phyloP scores from a whole-genome alignment of 106 monocot species.

The Dioscorea alata region DNA sequence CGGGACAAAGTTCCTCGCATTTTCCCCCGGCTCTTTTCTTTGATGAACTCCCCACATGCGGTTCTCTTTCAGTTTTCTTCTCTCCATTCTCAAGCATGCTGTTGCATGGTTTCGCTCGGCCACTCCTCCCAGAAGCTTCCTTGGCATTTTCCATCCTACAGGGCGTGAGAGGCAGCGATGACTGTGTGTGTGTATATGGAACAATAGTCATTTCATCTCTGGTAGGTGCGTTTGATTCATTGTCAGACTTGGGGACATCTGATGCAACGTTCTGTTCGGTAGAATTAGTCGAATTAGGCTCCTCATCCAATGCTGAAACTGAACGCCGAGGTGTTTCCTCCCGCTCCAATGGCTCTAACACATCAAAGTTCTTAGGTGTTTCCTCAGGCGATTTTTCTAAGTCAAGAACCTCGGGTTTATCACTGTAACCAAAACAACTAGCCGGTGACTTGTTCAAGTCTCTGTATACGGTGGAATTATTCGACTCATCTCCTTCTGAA shows the following conservation, averaged over 20 bases:
- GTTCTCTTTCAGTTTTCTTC: slow-evolving; percentile 20
- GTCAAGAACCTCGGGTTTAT: slow-evolving; percentile 27
- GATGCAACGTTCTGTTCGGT: slow-evolving; percentile 3
- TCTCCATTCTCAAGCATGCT: slow-evolving; percentile 3
- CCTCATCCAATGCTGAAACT: slow-evolving; percentile 51
- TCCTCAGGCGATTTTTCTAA: slow-evolving; percentile 17
- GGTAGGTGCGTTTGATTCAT: slow-evolving; percentile 18
- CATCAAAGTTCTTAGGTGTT: slow-evolving; percentile 2
- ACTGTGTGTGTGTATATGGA: slow-evolving; percentile 7
- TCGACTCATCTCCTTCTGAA: slow-evolving; percentile 57
- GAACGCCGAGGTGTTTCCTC: slow-evolving; percentile 33
- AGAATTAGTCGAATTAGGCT: slow-evolving; percentile 28
- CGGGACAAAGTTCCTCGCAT: slow-evolving; percentile 12
- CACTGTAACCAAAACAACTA: slow-evolving; percentile 13
- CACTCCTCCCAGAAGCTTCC: slow-evolving; percentile 21
- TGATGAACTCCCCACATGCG: slow-evolving; percentile 26
- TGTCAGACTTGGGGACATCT: slow-evolving; percentile 27
- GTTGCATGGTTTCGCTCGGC: slow-evolving; percentile 9
- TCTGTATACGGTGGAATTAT: slow-evolving; percentile 30
- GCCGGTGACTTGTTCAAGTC: slow-evolving; percentile 53
- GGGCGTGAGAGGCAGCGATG: slow-evolving; percentile 33
- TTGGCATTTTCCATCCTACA: slow-evolving; percentile 33
- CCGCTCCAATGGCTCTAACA: slow-evolving; percentile 1
- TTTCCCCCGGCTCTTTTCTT: slow-evolving; percentile 18
- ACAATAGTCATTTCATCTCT: slow-evolving; percentile 20